phyloP scores from a whole-genome alignment of 1,284 basidiomycete species.

The Singerocomus inundabilis region DNA sequence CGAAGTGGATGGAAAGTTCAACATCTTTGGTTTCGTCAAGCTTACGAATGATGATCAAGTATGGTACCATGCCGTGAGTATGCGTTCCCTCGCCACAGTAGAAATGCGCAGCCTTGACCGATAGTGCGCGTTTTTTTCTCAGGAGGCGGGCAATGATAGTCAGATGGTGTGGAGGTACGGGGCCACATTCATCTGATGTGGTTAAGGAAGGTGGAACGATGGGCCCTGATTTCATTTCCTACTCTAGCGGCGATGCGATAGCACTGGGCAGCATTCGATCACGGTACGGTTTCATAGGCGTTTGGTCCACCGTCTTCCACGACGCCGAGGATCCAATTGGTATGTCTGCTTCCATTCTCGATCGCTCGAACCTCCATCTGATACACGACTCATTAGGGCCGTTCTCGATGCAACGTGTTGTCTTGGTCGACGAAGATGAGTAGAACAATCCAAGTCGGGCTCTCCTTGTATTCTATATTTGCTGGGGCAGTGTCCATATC shows the following conservation, averaged over 20 bases:
- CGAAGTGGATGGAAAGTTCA: constrained; percentile 42
- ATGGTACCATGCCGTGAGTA: constrained; percentile 62
- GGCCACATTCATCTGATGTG: constrained; percentile 5
- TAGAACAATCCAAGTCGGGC: constrained; percentile 1
- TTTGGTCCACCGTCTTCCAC: constrained; percentile 70
- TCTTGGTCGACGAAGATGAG: constrained; percentile 25
- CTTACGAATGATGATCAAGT: constrained; percentile 57
- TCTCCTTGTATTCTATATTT: not conserved
- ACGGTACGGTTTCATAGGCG: constrained; percentile 56
- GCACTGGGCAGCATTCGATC: constrained; percentile 63
- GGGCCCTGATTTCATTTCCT: not conserved
- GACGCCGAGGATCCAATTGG: constrained; percentile 56
- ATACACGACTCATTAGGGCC: constrained; percentile 20
- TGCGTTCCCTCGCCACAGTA: not conserved
- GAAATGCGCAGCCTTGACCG: not conserved
- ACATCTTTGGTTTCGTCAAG: constrained; percentile 53
- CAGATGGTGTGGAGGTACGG: constrained; percentile 64
- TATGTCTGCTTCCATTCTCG: constrained; percentile 26
- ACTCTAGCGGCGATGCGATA: constrained; percentile 55
- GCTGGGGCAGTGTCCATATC: not conserved
- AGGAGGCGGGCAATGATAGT: constrained; percentile 59
- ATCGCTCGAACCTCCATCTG: not conserved
- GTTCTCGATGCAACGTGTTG: constrained; percentile 31
- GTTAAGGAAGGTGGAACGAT: not conserved
- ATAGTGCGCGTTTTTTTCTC: not conserved